Evolutionary conservation across 441 rosid species (phyloP).

Genomic region (Jatropha podagrica): DNA sequence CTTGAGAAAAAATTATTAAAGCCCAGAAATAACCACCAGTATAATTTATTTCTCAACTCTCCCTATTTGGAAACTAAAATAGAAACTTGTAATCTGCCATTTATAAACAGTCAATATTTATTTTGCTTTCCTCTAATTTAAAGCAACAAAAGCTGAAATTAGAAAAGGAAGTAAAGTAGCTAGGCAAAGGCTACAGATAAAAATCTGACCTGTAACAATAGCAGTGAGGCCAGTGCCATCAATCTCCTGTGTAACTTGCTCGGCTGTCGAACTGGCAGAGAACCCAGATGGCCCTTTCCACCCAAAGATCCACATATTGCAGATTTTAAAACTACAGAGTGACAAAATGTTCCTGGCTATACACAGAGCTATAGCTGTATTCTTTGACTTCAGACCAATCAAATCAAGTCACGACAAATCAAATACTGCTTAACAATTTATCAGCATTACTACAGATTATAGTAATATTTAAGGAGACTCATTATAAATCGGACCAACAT

Average conservation of each 20-base stretch:
- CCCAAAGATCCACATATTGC: slow-evolving; percentile 48
- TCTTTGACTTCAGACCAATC: too few relatives aligned
- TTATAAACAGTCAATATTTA: neutral
- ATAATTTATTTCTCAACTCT: too few relatives aligned
- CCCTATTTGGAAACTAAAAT: too few relatives aligned
- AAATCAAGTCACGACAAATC: too few relatives aligned
- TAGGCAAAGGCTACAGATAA: neutral
- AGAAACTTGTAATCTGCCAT: too few relatives aligned
- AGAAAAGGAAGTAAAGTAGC: neutral
- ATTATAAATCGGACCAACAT: too few relatives aligned
- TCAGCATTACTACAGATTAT: too few relatives aligned
- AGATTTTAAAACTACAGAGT: neutral
- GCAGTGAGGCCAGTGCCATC: slow-evolving; percentile 66
- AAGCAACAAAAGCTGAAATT: neutral
- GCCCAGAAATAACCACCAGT: too few relatives aligned
- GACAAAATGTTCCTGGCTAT: neutral
- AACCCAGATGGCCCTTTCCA: slow-evolving; percentile 61
- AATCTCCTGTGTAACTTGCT: slow-evolving; percentile 52
- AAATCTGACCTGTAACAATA: slow-evolving; percentile 45
- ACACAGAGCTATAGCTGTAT: too few relatives aligned
- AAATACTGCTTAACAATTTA: too few relatives aligned
- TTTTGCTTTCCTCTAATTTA: neutral
- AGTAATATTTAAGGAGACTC: too few relatives aligned
- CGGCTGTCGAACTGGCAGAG: slow-evolving; percentile 56
- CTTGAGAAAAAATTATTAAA: neutral